Evolutionary conservation across 108 stramenopile species (phyloP).

Genomic region (Stephanodiscus minutulus): DNA sequence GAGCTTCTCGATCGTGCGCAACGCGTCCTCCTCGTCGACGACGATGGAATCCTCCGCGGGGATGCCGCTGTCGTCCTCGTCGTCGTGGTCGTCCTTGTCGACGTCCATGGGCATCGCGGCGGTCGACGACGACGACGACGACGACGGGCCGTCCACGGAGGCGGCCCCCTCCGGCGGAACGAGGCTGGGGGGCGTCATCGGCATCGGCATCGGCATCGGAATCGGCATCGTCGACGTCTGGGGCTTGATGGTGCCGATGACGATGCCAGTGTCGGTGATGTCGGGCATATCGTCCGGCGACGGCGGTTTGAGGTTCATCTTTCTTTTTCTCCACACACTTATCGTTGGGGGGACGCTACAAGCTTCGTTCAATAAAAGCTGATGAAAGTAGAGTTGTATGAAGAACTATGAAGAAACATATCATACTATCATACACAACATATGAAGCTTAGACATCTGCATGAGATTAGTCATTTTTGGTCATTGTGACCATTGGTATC

Average conservation of each 20-base stretch:
- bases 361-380: too few relatives aligned
- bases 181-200: slow-evolving; percentile 8
- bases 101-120: slow-evolving; percentile 7
- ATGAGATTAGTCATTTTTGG: too few relatives aligned
- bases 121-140: slow-evolving; percentile 10
- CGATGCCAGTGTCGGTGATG: slow-evolving; percentile 41
- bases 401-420: too few relatives aligned
- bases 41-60: not conserved
- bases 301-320: slow-evolving; percentile 11
- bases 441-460: too few relatives aligned
- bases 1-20: slow-evolving; percentile 79
- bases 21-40: slow-evolving; percentile 76
- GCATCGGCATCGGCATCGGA: not conserved
- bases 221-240: slow-evolving; percentile 7
- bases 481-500: too few relatives aligned
- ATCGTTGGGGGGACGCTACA: too few relatives aligned
- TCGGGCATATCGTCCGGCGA: slow-evolving; percentile 35
- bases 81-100: not conserved
- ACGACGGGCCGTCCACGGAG: not conserved
- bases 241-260: slow-evolving; percentile 28
- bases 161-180: slow-evolving; percentile 2
- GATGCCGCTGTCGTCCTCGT: slow-evolving; percentile 3
- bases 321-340: not conserved
- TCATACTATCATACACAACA: too few relatives aligned
- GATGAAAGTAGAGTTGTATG: too few relatives aligned